Evolutionary conservation across 345 rosid species (phyloP), one percentile per base, ranked within the genome.

Genomic region (Bruguiera parviflora): DNA sequence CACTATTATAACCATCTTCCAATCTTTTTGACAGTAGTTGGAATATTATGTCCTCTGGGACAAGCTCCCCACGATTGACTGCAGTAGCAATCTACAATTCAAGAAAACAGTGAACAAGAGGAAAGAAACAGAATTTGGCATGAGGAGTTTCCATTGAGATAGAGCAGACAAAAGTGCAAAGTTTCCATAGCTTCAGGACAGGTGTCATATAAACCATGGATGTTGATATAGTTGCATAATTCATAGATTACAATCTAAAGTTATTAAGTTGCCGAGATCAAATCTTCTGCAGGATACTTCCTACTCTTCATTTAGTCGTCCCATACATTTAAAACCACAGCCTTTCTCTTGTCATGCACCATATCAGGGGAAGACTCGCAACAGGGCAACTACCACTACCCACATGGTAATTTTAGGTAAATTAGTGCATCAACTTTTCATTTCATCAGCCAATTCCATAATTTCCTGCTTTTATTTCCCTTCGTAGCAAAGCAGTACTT

Each of bases 21-120:
- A 91, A 82, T 79, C 96, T 83, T 86, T 84, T 88, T 18, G 98
- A 85, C 55, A 92, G 70, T 75, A 95, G 67, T 13, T 86, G 84
- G 69, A 92, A 92, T 5, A 92, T 82, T 37, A 90, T 82, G 65
- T 84, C 84, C 79, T 90, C 89, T 0, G 90, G 84, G 49, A 87
- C 96, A 71, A 87, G 85, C 81, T 82, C 83, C 29, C 90, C 77
- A 74, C 84, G 87, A 70, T 87, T 88, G 49, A 89, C 85, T 15
- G 96, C 88, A 74, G 76, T 81, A 29, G 81, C 86, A 64, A 85
- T 83, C 90, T 85, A 74, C 1, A 68, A 5, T 31, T 6, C 53
- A 9, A 5, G 24, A 22, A 27, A 37, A 13, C 16, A 7, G 29
- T 8, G 20, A 31, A 21, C 1, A 25, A 56, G 4, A 52, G 3